Percentiles rank a stretch among this genome's conserved stretches.
phyloP scores from a whole-genome alignment of 2,329 filamentous ascomycete species.

The Aspergillus pseudoterreus region DNA sequence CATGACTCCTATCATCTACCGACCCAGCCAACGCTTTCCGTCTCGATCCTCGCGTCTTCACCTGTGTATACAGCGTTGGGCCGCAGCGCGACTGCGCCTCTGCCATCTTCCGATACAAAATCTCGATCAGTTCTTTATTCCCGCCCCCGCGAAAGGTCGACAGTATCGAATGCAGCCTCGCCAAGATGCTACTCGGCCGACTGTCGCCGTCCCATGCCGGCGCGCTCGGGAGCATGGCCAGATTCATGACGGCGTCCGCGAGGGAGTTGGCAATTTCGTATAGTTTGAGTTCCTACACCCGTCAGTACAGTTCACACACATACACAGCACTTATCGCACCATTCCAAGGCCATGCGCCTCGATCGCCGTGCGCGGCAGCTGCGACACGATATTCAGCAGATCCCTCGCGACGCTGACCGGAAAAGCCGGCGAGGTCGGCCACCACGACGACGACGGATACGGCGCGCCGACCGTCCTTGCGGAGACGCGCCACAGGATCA shows the following conservation, averaged over 20 bases:
- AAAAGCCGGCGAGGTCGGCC: conserved; percentile 6
- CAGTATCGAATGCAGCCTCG: conserved; percentile 19
- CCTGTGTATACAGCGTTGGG: background rate
- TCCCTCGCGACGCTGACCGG: conserved; percentile 47
- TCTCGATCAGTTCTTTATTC: conserved; percentile 18
- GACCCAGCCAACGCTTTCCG: background rate
- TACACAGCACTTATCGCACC: conserved; percentile 4
- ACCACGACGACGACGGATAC: background rate
- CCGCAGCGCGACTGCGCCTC: conserved; percentile 13
- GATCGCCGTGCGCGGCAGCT: conserved; percentile 45
- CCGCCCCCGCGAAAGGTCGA: conserved; percentile 19
- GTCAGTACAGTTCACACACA: too few relatives aligned
- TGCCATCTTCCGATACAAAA: conserved; percentile 23
- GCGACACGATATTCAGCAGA: conserved; percentile 42
- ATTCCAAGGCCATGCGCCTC: conserved; percentile 50
- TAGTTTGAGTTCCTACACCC: conserved; percentile 23
- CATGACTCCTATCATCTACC: too few relatives aligned
- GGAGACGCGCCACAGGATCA: conserved; percentile 46
- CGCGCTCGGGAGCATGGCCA: conserved; percentile 11
- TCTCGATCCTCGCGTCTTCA: background rate
- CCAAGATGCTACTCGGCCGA: conserved; percentile 19
- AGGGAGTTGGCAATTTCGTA: conserved; percentile 25
- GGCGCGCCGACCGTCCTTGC: conserved; percentile 18
- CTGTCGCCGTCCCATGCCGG: conserved; percentile 16
- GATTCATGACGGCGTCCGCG: conserved; percentile 20